Conservation (phyloP, 148 eudicot genomes). For the Rhododendron mucronatum region DNA sequence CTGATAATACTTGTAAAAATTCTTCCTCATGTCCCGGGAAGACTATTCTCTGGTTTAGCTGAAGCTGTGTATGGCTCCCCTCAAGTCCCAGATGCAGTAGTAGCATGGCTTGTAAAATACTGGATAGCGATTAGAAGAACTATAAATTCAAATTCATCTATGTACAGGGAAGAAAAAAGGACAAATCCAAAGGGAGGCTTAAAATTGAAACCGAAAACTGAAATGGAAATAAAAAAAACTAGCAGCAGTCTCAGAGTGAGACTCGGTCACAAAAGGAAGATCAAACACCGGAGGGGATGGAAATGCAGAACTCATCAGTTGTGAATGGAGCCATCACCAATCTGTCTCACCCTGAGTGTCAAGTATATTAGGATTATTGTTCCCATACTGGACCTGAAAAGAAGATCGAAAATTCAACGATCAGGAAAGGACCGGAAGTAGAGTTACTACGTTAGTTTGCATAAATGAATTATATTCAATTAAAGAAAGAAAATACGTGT, state of each 20-base stretch:
- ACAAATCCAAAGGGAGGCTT: neutral
- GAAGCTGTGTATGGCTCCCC: neutral
- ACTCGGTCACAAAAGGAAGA: neutral
- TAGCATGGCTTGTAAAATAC: neutral
- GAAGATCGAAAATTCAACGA: neutral
- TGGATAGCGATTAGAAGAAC: neutral
- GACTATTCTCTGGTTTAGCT: neutral
- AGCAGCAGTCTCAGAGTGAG: neutral
- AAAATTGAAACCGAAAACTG: neutral
- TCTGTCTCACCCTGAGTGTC: neutral
- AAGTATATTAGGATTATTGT: neutral
- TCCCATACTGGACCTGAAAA: conserved; percentile 2
- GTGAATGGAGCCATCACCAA: neutral
- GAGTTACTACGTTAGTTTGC: neutral
- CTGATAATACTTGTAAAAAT: neutral
- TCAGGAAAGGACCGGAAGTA: neutral
- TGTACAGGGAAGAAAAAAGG: neutral
- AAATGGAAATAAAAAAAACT: neutral
- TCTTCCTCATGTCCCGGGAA: neutral
- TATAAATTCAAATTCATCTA: neutral
- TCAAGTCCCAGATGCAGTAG: neutral
- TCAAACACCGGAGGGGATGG: neutral
- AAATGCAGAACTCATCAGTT: neutral
- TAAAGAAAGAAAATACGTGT: neutral
- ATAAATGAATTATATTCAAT: neutral